Base-by-base conservation (phyloP, 148 eudicot species). In the Vaccinium corymbosum region DNA sequence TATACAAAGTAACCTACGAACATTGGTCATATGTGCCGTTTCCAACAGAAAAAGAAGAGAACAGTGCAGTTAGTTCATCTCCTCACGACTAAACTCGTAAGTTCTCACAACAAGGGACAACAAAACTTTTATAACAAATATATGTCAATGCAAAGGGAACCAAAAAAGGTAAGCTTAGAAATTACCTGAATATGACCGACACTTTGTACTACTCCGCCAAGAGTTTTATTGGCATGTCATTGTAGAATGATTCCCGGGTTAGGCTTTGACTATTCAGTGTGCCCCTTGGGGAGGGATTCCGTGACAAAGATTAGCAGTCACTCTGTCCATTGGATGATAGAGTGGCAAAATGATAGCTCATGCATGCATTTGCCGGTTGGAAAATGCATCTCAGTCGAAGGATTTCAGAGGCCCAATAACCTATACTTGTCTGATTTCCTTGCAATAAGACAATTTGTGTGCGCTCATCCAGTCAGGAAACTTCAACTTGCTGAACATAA, bases 101-200 rank as follows among this genome's bases (percentile, higher is more conserved):
- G n/a, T 10, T 78, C 42, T 78, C 79, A 76, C 3, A 7, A 27
- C 17, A 4, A 53, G 17, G 38, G 14, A 27, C 1, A 15, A 19
- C 42, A 20, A 78, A 53, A 53, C 46, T 16, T 32, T 8, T n/a
- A 19, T 57, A 20, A 48, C 5, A 49, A 46, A 17, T 51, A 50
- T 25, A 51, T 50, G 42, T 19, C 12, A 25, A 15, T 49, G 68
- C n/a, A 56, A 56, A 11, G 42, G 48, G 25, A 27, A 71, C 38
- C 6, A 17, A 82, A 53, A 52, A 32, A 20, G 52, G 16, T 9
- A 12, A 52, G 35, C 19, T 17, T 32, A 71, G 59, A 71, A 71
- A 72, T 32, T 82, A 82, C 84, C 84, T 82, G 78, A 82, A 27
- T 27, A 52, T 72, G 42, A 72, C 19, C 52, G 16, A 20, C 32